Conservation (phyloP, 352 stramenopile genomes). For the Globisporangium polare region DNA sequence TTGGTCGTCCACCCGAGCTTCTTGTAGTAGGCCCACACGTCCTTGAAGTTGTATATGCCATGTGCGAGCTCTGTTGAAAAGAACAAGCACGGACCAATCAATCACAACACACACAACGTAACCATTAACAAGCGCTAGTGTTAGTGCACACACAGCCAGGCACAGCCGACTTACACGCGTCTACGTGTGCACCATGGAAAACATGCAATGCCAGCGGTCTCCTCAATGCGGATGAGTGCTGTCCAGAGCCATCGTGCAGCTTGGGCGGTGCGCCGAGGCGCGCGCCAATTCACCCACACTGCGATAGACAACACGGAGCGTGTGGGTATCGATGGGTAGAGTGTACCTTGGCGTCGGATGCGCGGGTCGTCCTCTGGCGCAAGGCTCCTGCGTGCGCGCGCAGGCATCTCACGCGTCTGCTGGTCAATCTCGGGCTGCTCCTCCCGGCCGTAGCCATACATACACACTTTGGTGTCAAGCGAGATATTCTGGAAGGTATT, state of each 20-base stretch:
- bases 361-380: conserved; percentile 6
- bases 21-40: conserved; percentile 35
- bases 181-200: too few species aligned
- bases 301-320: background rate
- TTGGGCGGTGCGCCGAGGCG: background rate
- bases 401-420: conserved; percentile 2
- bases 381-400: background rate
- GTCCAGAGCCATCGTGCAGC: background rate
- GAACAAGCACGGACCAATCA: background rate
- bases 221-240: too few species aligned
- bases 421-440: background rate
- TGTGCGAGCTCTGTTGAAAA: conserved; percentile 25
- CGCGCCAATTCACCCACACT: background rate
- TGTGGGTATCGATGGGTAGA: background rate
- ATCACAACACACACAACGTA: background rate
- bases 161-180: background rate
- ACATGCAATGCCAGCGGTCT: too few species aligned
- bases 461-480: background rate
- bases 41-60: conserved; percentile 39
- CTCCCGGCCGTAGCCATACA: background rate
- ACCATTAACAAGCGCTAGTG: background rate
- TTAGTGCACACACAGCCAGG: background rate
- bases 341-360: conserved; percentile 11
- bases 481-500: background rate
- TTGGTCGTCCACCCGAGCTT: conserved; percentile 19